These are phyloP conservation scores for Yamadazyma aaseri DNA, from an alignment of 1,139 yeast genomes.

Conservation along the genomic window DNA sequence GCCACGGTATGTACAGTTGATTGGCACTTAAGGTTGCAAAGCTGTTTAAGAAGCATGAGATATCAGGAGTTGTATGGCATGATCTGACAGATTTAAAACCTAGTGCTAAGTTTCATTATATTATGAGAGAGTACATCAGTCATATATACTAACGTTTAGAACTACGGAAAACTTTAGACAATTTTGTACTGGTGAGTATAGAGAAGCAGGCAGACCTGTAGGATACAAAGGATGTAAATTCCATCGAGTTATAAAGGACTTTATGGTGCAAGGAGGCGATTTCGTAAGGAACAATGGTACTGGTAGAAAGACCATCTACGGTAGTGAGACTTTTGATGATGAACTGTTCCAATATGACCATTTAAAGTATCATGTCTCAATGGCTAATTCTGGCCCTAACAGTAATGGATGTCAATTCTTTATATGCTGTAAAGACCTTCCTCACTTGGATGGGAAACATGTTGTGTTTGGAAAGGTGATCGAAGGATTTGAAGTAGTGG, in stretches of 20 bases:
- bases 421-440: conserved; percentile 25
- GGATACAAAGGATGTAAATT: conserved; percentile 22
- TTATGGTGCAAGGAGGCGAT: conserved; percentile 39
- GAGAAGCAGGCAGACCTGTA: conserved; percentile 32
- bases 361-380: conserved; percentile 25
- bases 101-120: no score
- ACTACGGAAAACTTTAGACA: conserved; percentile 56
- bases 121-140: no score
- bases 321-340: conserved; percentile 23
- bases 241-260: conserved; percentile 29
- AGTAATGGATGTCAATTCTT: conserved; percentile 38
- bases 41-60: no score
- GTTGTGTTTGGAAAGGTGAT: conserved; percentile 57
- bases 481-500: conserved; percentile 23
- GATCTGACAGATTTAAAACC: no score
- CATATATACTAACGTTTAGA: conserved; percentile 22
- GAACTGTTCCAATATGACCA: conserved; percentile 33
- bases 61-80: no score
- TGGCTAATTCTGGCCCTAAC: conserved; percentile 37
- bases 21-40: neutral
- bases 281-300: conserved; percentile 43
- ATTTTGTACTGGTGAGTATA: conserved; percentile 54
- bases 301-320: conserved; percentile 34
- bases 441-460: conserved; percentile 46
- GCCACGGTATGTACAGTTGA: conserved; percentile 31